Evolutionary conservation across 176 grass and related monocot species (phyloP).

Genomic region (sorghum (Sorghum bicolor)): DNA sequence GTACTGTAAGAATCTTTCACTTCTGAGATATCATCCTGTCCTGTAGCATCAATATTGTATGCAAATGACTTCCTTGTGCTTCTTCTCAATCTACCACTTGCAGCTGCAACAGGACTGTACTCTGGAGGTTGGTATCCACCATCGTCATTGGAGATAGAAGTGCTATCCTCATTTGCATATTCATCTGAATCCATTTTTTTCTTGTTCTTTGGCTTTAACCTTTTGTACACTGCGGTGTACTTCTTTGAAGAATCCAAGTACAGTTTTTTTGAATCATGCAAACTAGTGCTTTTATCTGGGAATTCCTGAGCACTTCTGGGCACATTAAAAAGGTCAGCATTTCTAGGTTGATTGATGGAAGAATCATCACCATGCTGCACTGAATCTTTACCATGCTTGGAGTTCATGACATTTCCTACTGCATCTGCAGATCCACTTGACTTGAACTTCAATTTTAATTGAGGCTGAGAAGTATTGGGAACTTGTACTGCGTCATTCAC

Average conservation of each 20-base stretch:
- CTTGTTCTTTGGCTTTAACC: conserved; percentile 57
- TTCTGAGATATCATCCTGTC: conserved; percentile 33
- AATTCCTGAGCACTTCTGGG: conserved; percentile 34
- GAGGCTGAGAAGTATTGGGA: conserved; percentile 36
- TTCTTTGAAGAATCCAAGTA: conserved; percentile 43
- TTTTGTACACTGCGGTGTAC: conserved; percentile 67
- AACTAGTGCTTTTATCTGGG: conserved; percentile 27
- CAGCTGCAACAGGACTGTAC: conserved; percentile 46
- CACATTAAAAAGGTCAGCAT: conserved; percentile 19
- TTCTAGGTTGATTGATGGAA: conserved; percentile 35
- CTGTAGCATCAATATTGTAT: conserved; percentile 26
- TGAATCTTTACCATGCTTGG: conserved; percentile 21
- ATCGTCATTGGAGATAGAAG: conserved; percentile 62
- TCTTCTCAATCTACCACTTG: conserved; percentile 45
- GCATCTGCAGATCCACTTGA: conserved; percentile 51
- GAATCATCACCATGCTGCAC: conserved; percentile 43
- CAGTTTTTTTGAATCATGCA: conserved; percentile 44
- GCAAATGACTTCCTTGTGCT: conserved; percentile 40
- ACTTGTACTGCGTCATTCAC: conserved; percentile 30
- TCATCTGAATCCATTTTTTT: conserved; percentile 55
- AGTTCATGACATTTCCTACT: conserved; percentile 16
- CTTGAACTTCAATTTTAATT: conserved; percentile 62
- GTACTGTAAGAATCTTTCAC: conserved; percentile 53
- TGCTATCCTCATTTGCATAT: conserved; percentile 59
- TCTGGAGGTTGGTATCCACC: conserved; percentile 52